Base-by-base conservation (phyloP, 306 rosid genomes). In the Mimosa bimucronata region DNA sequence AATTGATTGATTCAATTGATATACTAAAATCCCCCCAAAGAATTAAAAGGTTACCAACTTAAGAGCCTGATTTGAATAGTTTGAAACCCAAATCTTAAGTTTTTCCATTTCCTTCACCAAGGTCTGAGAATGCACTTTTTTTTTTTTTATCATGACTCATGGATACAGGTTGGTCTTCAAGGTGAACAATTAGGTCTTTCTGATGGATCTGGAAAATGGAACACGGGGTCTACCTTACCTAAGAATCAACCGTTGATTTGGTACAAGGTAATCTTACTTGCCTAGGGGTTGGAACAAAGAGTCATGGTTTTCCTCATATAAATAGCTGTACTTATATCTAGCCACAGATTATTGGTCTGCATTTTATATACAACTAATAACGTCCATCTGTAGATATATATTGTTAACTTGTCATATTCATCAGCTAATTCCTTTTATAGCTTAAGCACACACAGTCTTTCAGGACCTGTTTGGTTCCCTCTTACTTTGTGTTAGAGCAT, bases 181-280 rank as follows among this genome's bases (percentile, higher is more conserved):
- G 89, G 90, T 77, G 98, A 95, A 88, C 88, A 88, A 38, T 73
- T 84, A 61, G 89, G 84, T 80, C 78, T 86, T 55, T 74, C 90
- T 34, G 86, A 88, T 86, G 97, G 94, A 66, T 89, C 88, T 82
- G 85, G 87, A 75, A 83, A 83, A 57, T 95, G 98, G 98, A 81
- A 80, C 77, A 84, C 97, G 70, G 79, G 86, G 75, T 83, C 97
- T 61, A 58, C 82, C 61, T 82, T 92, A 83, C 94, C 97, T 64
- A 91, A 80, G 82, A 92, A 90, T 41, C 92, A 89, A 83, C 97
- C 97, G 6, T 82, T 95, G 86, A 91, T 82, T 41, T 95, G 98
- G 98, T 95, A 91, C 92, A 95, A 92, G 98, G 98, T 95, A 88
- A 69, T 57, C n/a, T 65, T 41, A 65, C 71, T 77, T 23, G 6